phyloP scores from a whole-genome alignment of 805 yeast species.

The Candida germanica region DNA sequence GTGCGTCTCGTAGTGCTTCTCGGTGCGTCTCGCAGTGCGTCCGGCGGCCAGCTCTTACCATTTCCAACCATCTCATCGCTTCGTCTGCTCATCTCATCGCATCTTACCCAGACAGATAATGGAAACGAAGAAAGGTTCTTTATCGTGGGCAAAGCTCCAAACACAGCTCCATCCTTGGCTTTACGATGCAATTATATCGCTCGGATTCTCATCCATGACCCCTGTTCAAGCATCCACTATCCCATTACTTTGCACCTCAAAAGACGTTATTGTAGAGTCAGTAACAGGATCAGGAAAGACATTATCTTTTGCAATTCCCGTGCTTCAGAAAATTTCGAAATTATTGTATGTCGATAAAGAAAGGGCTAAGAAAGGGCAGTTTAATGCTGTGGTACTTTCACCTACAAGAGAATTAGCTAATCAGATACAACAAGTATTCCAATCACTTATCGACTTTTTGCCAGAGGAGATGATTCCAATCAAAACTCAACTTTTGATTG shows the following conservation, averaged over 20 bases:
- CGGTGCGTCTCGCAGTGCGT: no score
- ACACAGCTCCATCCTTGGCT: slow-evolving; percentile 67
- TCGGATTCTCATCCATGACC: slow-evolving; percentile 82
- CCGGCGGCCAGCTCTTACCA: no score
- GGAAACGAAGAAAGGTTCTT: slow-evolving; percentile 36
- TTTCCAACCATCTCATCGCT: not conserved
- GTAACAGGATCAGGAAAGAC: slow-evolving; percentile 99
- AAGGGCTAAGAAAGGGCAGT: slow-evolving; percentile 56
- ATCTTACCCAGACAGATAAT: no score
- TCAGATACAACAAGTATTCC: slow-evolving; percentile 69
- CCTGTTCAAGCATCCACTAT: slow-evolving; percentile 96
- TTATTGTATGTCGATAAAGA: slow-evolving; percentile 23
- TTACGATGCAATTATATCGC: slow-evolving; percentile 61
- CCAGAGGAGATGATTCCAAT: slow-evolving; percentile 47
- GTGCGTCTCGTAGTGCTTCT: no score
- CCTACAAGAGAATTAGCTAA: slow-evolving; percentile 71
- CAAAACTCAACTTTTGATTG: slow-evolving; percentile 60
- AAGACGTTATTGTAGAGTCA: slow-evolving; percentile 95
- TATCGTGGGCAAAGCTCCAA: slow-evolving; percentile 59
- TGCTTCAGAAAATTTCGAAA: slow-evolving; percentile 59
- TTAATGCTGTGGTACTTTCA: slow-evolving; percentile 69
- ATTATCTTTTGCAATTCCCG: slow-evolving; percentile 81
- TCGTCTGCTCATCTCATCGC: slow-evolving; percentile 4
- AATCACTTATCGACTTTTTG: slow-evolving; percentile 52
- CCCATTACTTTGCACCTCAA: slow-evolving; percentile 77